Conservation (phyloP, 108 stramenopile species). For the Phaeodactylum tricornutum region DNA sequence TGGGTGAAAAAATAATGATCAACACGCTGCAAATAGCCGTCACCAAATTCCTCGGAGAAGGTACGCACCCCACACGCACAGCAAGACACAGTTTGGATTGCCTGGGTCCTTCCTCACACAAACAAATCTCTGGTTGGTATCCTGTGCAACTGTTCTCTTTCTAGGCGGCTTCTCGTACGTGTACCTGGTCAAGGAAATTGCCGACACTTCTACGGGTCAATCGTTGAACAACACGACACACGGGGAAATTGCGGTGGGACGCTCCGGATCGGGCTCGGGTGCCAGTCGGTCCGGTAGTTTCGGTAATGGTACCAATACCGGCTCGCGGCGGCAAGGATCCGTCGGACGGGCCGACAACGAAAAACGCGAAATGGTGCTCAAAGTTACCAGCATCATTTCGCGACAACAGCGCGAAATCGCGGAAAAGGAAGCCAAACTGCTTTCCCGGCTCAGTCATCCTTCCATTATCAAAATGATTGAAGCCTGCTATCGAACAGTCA, state of each 20-base stretch:
- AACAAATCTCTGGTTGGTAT: no score
- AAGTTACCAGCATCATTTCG: constrained; percentile 73
- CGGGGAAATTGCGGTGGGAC: constrained; percentile 16
- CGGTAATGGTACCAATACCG: constrained; percentile 8
- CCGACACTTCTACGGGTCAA: constrained; percentile 8
- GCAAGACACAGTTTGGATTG: no score
- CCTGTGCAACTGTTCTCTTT: constrained; percentile 5
- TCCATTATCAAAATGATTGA: constrained; percentile 62
- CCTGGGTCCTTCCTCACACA: no score
- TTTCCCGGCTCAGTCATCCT: constrained; percentile 52
- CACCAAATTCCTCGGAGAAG: constrained; percentile 75
- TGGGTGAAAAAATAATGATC: constrained; percentile 55
- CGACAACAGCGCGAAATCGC: constrained; percentile 65
- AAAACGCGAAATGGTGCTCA: constrained; percentile 48
- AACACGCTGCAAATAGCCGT: constrained; percentile 34
- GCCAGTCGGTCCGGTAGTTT: constrained; percentile 12
- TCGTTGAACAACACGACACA: constrained; percentile 11
- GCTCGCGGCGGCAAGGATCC: constrained; percentile 11
- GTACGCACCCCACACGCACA: constrained; percentile 22
- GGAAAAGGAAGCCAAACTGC: constrained; percentile 78
- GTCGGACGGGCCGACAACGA: constrained; percentile 5
- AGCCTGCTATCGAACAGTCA: constrained; percentile 34
- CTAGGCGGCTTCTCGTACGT: constrained; percentile 91
- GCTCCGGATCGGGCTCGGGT: constrained; percentile 3
- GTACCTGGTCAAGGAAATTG: constrained; percentile 60